Evolutionary conservation across 805 yeast species (phyloP), one percentile per base, ranked within the genome.

Genomic region (Teunomyces gatunensis): DNA sequence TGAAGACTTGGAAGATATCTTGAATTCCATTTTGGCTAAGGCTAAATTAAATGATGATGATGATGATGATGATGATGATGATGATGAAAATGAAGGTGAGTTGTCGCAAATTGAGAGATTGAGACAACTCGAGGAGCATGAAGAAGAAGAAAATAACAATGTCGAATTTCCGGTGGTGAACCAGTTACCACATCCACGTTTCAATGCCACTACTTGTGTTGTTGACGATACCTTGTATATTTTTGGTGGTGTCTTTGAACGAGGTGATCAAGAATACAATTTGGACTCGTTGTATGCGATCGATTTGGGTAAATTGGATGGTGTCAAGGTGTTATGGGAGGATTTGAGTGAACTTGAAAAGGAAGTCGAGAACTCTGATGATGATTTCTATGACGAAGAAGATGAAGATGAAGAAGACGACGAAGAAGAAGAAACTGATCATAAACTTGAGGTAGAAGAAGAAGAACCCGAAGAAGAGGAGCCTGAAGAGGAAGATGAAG

Each of bases 291-390:
- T 92, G 63, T 94, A 92, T 60, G 77, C 91, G 23, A 74, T 94
- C 41, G 97, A 94, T 68, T 71, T 92, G 54, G 89, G 88, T 34
- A 88, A 84, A 59, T 69, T 91, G 44, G 96, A 92, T 60, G 97
- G 97, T 12, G 83, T 89, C 46, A 86, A 82, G 55, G 87, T 89
- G 0, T 83, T 78, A 54, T 92, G 98, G 97, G 98, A 92, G 66
- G 89, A 91, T 54, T 74, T 88, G 54, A 57, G 71, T n/a, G 84
- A 77, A 50, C 60, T 80, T 52, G 80, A 65, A 70, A 77, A 58
- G 59, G 84, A 60, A 73, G 78, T 59, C 13, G 80, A 70, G 25
- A 78, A 77, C 20, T 86, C 83, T 1, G 92, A 85, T 9, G 89
- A 81, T 6, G 90, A 83, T 4, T 79, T 73, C 1, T 81, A 76